phyloP scores from a whole-genome alignment of 1,284 basidiomycete genomes.

The Ustilago trichophora region DNA sequence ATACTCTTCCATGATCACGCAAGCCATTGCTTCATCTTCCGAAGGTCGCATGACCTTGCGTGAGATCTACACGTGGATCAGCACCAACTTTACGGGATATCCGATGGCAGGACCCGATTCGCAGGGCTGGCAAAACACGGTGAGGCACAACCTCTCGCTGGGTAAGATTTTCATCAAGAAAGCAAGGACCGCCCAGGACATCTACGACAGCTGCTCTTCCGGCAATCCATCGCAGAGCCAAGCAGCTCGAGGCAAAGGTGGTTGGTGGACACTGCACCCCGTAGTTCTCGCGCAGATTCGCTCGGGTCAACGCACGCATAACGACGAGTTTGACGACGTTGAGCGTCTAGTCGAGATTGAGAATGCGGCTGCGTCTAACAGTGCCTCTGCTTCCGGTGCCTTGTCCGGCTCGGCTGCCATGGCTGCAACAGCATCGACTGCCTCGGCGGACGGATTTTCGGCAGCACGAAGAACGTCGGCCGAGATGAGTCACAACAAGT shows the following conservation, averaged over 20 bases:
- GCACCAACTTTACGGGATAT: constrained; percentile 53
- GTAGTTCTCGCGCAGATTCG: constrained; percentile 45
- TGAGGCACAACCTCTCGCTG: constrained; percentile 59
- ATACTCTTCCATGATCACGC: constrained; percentile 61
- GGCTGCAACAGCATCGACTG: too few relatives aligned
- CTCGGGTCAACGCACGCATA: constrained; percentile 34
- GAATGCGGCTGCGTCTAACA: background rate
- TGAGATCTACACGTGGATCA: constrained; percentile 63
- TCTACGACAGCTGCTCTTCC: constrained; percentile 54
- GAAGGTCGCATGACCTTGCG: constrained; percentile 57
- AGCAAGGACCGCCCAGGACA: constrained; percentile 50
- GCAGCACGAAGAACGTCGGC: constrained; percentile 1
- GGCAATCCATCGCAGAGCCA: constrained; percentile 52
- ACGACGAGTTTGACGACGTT: constrained; percentile 45
- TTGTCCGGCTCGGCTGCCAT: constrained; percentile 3
- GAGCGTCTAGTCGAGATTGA: constrained; percentile 44
- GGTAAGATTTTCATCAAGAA: constrained; percentile 61
- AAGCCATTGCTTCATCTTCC: constrained; percentile 55
- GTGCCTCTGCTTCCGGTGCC: constrained; percentile 1
- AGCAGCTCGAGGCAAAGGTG: constrained; percentile 53
- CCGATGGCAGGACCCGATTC: constrained; percentile 52
- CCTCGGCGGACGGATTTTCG: constrained; percentile 2
- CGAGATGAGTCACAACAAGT: constrained; percentile 6
- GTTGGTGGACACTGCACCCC: constrained; percentile 55
- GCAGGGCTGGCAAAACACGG: constrained; percentile 62